phyloP scores from a whole-genome alignment of 2,329 filamentous ascomycete genomes.

The Pseudohalonectria lignicola region DNA sequence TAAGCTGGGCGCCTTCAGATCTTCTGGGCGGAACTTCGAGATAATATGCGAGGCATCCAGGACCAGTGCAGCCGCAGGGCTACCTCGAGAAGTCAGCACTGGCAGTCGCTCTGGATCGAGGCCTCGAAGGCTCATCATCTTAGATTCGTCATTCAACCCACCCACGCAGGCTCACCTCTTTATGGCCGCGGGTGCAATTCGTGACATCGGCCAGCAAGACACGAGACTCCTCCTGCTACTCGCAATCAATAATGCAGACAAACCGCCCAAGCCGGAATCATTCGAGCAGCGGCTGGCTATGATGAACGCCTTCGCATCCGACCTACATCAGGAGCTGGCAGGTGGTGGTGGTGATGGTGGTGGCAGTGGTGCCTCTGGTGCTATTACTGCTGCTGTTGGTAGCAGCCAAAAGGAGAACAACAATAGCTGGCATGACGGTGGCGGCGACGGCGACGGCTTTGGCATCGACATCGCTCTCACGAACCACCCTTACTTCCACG shows the following conservation, averaged over 20 bases:
- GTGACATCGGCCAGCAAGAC: neutral
- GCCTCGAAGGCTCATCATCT: constrained; percentile 33
- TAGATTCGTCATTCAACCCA: constrained; percentile 61
- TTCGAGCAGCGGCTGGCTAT: constrained; percentile 59
- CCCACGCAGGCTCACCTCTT: constrained; percentile 49
- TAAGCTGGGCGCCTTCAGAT: too few relatives aligned
- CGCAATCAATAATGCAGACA: constrained; percentile 55
- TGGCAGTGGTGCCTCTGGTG: too few relatives aligned
- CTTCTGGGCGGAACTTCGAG: too few relatives aligned
- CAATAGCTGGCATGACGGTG: neutral
- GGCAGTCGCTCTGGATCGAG: too few relatives aligned
- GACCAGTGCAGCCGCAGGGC: too few relatives aligned
- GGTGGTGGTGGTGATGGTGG: neutral
- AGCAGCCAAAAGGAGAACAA: too few relatives aligned
- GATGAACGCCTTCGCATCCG: constrained; percentile 58
- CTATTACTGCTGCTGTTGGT: too few relatives aligned
- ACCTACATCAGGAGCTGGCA: constrained; percentile 25
- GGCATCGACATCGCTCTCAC: constrained; percentile 59
- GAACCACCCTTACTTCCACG: constrained; percentile 61
- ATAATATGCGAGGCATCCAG: too few relatives aligned
- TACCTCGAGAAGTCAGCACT: too few relatives aligned
- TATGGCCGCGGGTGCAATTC: constrained; percentile 41
- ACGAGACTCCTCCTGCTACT: constrained; percentile 46
- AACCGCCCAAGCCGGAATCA: constrained; percentile 52
- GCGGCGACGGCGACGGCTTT: constrained; percentile 5